A percentile compares a stretch with the other conserved stretches of the same genome.
phyloP scores from a whole-genome alignment of 176 grass and related monocot genomes.

The Tillandsia fasciculata region DNA sequence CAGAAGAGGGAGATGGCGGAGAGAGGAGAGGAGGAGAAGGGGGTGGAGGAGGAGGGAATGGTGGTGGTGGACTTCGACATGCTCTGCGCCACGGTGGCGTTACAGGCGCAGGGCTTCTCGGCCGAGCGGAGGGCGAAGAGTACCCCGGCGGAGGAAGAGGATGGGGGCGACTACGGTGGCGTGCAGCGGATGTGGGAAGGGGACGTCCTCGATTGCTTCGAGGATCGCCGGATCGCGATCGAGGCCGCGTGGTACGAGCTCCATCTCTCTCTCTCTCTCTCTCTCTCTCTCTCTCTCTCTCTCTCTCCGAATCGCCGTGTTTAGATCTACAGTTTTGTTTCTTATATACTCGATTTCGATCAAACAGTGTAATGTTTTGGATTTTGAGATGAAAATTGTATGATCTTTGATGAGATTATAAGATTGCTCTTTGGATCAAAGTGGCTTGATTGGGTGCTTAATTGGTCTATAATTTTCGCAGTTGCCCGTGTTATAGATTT shows the following conservation, averaged over 20 bases:
- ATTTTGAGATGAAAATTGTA: constrained; percentile 3
- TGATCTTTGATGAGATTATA: constrained; percentile 3
- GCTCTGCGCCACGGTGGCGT: constrained; percentile 81
- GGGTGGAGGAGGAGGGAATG: constrained; percentile 26
- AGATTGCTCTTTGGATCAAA: constrained; percentile 21
- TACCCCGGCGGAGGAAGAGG: not conserved
- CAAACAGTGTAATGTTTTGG: not conserved
- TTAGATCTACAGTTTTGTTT: not conserved
- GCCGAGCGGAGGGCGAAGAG: constrained; percentile 9
- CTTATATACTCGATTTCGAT: not conserved
- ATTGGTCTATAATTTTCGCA: constrained; percentile 40
- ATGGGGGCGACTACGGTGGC: constrained; percentile 17
- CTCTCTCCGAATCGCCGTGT: not conserved
- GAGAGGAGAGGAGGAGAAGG: constrained; percentile 8
- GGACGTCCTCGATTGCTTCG: constrained; percentile 77
- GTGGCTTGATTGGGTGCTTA: not conserved
- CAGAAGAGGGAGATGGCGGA: constrained; percentile 14
- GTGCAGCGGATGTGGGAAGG: constrained; percentile 99
- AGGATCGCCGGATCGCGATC: constrained; percentile 72
- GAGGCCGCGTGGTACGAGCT: constrained; percentile 77
- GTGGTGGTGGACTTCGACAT: constrained; percentile 90
- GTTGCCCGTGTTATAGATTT: constrained; percentile 90
- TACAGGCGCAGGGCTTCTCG: constrained; percentile 36
- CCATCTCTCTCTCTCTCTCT: constrained; percentile 3
- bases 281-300: constrained; percentile 7